These are phyloP conservation scores for Trichoderma brevicompactum DNA, from an alignment of 2,329 filamentous ascomycete species.

Conservation along the genomic window DNA sequence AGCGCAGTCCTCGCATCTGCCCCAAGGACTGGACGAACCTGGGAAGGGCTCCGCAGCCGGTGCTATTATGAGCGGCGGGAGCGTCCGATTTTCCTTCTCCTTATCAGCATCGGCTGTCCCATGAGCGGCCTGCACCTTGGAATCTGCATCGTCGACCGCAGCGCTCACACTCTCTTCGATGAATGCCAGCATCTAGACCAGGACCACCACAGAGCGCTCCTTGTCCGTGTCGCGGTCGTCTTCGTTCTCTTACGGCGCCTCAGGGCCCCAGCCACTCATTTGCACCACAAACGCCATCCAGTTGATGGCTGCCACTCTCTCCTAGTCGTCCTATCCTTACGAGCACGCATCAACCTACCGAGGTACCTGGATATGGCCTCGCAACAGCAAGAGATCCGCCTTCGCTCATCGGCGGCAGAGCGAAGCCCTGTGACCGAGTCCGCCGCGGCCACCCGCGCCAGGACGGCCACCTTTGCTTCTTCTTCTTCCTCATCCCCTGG, in stretches of 20 bases:
- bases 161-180: constrained; percentile 51
- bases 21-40: constrained; percentile 22
- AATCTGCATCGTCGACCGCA: constrained; percentile 53
- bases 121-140: constrained; percentile 55
- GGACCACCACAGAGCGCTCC: constrained; percentile 47
- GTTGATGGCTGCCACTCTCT: constrained; percentile 41
- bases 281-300: constrained; percentile 44
- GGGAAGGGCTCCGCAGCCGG: constrained; percentile 26
- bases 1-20: constrained; percentile 25
- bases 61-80: constrained; percentile 30
- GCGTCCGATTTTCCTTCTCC: constrained; percentile 34
- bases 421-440: constrained; percentile 38
- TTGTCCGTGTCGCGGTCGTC: constrained; percentile 49
- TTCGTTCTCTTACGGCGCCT: constrained; percentile 47
- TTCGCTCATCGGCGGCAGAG: constrained; percentile 47
- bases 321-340: constrained; percentile 16
- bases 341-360: constrained; percentile 34
- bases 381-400: constrained; percentile 42
- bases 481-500: constrained; percentile 34
- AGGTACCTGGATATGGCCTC: constrained; percentile 42
- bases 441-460: constrained; percentile 33
- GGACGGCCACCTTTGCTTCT: constrained; percentile 35
- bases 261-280: constrained; percentile 44
- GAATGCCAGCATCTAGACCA: constrained; percentile 49
- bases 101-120: constrained; percentile 36